Conservation (phyloP, 345 rosid genomes). For the Psidium guajava region DNA sequence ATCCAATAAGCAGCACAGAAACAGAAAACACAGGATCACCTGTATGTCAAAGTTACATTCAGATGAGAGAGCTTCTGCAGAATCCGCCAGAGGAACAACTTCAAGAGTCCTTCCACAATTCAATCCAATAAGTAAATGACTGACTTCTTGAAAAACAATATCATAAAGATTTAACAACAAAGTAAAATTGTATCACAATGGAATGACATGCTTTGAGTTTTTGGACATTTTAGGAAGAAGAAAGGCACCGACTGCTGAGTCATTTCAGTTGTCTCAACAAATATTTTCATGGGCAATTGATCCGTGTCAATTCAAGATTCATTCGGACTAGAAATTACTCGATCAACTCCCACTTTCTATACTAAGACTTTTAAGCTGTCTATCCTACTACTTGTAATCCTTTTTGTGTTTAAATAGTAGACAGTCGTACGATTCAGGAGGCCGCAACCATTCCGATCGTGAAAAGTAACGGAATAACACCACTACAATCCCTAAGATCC, state of each 20-base stretch:
- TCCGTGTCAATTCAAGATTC: too few species aligned
- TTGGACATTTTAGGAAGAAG: neutral
- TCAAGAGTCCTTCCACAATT: slow-evolving; percentile 38
- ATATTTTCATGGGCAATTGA: too few species aligned
- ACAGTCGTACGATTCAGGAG: neutral
- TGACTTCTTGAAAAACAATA: slow-evolving; percentile 55
- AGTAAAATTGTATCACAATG: neutral
- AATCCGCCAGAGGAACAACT: slow-evolving; percentile 32
- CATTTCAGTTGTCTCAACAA: too few species aligned
- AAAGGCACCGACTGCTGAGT: too few species aligned
- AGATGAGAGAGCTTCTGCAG: slow-evolving; percentile 38
- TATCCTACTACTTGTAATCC: too few species aligned
- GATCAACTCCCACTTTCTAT: too few species aligned
- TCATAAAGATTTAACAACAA: neutral
- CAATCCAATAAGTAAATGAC: slow-evolving; percentile 59
- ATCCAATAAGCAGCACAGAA: neutral
- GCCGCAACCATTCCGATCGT: neutral
- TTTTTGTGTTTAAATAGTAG: neutral
- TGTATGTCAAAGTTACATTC: slow-evolving; percentile 71
- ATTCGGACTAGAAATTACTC: too few species aligned
- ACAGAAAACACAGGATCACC: slow-evolving; percentile 13
- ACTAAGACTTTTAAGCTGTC: too few species aligned
- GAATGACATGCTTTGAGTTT: neutral
- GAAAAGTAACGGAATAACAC: neutral
- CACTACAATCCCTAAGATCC: neutral